Evolutionary conservation across 345 rosid species (phyloP).

Genomic region (Psidium friedrichsthalianum): DNA sequence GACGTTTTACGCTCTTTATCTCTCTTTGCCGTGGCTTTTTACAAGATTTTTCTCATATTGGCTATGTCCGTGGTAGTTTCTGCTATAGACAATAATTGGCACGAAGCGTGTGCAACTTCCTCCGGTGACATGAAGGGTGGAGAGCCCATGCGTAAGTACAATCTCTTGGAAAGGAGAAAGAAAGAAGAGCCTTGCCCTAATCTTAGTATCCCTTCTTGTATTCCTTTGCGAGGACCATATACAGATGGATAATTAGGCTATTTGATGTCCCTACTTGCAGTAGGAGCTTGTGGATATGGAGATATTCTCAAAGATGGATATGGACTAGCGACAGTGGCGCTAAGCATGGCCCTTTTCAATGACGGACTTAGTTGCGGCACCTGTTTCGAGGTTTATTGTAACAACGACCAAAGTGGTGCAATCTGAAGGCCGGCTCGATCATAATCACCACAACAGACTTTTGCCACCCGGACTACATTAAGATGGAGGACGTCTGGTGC

Average conservation of each 20-base stretch:
- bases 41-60: background rate
- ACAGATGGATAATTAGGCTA: background rate
- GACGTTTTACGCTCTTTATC: background rate
- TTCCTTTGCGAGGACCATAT: background rate
- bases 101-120: conserved; percentile 4
- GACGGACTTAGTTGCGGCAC: background rate
- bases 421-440: background rate
- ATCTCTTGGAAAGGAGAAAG: background rate
- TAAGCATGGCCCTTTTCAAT: background rate
- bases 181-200: background rate
- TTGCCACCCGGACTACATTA: background rate
- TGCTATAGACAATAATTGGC: background rate
- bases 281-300: conserved; percentile 1
- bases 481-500: background rate
- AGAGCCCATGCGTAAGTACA: conserved; percentile 4
- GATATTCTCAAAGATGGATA: background rate
- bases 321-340: background rate
- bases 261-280: background rate
- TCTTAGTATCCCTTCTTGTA: background rate
- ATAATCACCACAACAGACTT: background rate
- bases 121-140: conserved; percentile 4
- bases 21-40: background rate
- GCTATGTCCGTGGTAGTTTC: background rate
- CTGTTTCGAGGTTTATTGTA: background rate
- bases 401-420: background rate